phyloP scores from a whole-genome alignment of 176 grass and related monocot species.

The Hyparrhenia diplandra region DNA sequence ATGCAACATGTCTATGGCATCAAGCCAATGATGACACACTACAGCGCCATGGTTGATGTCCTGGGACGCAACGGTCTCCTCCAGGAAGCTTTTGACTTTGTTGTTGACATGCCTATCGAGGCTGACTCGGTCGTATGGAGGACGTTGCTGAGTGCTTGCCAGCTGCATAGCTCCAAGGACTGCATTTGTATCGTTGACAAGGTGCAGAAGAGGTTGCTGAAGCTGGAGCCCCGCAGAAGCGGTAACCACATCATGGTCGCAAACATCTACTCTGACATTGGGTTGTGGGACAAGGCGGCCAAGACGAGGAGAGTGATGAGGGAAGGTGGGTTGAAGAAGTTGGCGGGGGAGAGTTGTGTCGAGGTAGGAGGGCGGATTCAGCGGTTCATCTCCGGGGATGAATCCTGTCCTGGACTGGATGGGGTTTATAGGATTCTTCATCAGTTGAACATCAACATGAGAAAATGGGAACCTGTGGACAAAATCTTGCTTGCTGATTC shows the following conservation, averaged over 20 bases:
- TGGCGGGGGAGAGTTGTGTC: conserved; percentile 52
- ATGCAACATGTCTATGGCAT: no score
- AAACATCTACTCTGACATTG: conserved; percentile 44
- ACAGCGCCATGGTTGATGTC: conserved; percentile 58
- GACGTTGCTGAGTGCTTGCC: conserved; percentile 49
- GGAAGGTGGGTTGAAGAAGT: conserved; percentile 53
- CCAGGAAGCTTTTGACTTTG: conserved; percentile 49
- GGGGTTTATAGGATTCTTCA: conserved; percentile 18
- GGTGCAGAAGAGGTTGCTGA: conserved; percentile 39
- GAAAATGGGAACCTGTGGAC: conserved; percentile 17
- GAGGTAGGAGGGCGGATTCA: conserved; percentile 24
- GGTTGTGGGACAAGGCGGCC: conserved; percentile 45
- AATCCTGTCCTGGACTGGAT: conserved; percentile 35
- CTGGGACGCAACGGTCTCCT: conserved; percentile 43
- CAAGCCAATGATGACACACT: no score
- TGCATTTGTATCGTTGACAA: conserved; percentile 27
- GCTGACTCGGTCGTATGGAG: conserved; percentile 44
- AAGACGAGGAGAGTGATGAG: conserved; percentile 44
- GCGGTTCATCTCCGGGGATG: conserved; percentile 37
- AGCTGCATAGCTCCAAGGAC: conserved; percentile 47
- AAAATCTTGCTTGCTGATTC: not conserved
- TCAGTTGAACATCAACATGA: conserved; percentile 41
- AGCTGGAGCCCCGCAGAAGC: conserved; percentile 42
- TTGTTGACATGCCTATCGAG: conserved; percentile 26
- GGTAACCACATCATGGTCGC: conserved; percentile 52